Percentiles rank a stretch among this genome's conserved stretches.
Evolutionary conservation across 2,329 filamentous ascomycete genomes (phyloP).

Genomic region (Paraphaeosphaeria minitans): DNA sequence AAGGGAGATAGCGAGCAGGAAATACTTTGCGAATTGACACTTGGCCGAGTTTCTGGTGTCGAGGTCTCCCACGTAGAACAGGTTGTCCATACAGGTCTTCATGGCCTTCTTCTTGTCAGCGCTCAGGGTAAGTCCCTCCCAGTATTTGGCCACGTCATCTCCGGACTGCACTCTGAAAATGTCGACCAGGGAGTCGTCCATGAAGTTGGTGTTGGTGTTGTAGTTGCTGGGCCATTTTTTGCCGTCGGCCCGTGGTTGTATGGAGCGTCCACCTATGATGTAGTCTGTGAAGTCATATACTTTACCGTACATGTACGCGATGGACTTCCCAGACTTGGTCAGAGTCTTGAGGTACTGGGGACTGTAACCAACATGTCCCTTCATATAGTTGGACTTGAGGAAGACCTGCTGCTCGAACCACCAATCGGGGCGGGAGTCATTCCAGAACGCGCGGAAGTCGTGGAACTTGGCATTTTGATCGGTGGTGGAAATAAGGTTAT

Average conservation of each 20-base stretch:
- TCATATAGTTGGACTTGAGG: constrained; percentile 78
- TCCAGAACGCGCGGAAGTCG: constrained; percentile 85
- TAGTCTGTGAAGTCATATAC: constrained; percentile 94
- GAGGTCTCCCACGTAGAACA: constrained; percentile 91
- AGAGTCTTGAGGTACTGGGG: constrained; percentile 75
- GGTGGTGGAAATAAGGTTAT: constrained; percentile 65
- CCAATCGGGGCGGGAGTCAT: constrained; percentile 87
- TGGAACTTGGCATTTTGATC: constrained; percentile 84
- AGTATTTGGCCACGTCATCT: constrained; percentile 80
- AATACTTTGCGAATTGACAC: constrained; percentile 88
- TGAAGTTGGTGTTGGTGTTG: constrained; percentile 72
- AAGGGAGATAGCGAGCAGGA: constrained; percentile 83
- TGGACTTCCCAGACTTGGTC: constrained; percentile 65
- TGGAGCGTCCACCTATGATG: constrained; percentile 69
- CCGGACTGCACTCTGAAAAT: constrained; percentile 81
- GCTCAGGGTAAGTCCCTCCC: constrained; percentile 71
- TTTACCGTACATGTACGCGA: constrained; percentile 77
- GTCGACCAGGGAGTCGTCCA: constrained; percentile 73
- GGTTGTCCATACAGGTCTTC: constrained; percentile 84
- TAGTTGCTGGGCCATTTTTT: constrained; percentile 9
- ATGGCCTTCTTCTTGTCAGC: constrained; percentile 66
- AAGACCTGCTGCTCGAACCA: constrained; percentile 85
- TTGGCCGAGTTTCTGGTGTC: constrained; percentile 86
- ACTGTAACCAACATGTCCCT: constrained; percentile 86
- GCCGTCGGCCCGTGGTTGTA: not conserved